Evolutionary conservation across 1,284 basidiomycete species (phyloP), one percentile per base, ranked within the genome.

Genomic region (Coriolopsis trogii): DNA sequence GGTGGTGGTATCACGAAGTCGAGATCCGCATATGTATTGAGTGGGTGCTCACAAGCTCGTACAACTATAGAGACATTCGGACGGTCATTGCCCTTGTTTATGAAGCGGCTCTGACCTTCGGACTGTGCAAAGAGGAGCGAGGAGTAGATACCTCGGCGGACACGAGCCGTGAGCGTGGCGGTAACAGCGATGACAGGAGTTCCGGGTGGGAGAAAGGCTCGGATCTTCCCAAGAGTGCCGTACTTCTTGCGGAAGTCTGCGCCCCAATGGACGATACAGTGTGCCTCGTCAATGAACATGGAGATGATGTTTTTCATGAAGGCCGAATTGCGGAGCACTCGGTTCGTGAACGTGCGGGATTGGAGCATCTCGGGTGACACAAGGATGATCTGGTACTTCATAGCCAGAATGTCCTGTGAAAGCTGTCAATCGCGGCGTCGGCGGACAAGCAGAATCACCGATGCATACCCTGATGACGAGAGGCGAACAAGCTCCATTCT

Each of bases 181-280:
- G 74, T 68, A 16, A 78, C 53, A 0, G 73, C 71, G 4, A 74
- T 64, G 33, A 74, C 51, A 3, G 73, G 67, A 3, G 65, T 66
- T 2, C 56, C 49, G 3, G 60, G 63, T 0, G 70, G 71, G 1
- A 76, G 63, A 38, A 74, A 68, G 2, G 69, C 66, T 0, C 70
- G 66, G 2, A 75, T 34, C 2, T 66, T 68, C 0, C 73, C 73
- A 3, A 77, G 54, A 0, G 53, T 46, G 0, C 56, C 63, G 33
- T 75, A 77, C 36, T 70, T 67, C 64, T 77, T 77, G 31, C 70
- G 66, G 49, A 77, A 77, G 2, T 65, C 59, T 2, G 58, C 51
- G 0, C 73, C 73, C 75, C 74, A 77, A 47, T 73, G 71, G 0
- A 72, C 71, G 1, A 75, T 59, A 41, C 67, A 66, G 51, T 75